Evolutionary conservation across 192 early-diverging fungal genomes (phyloP).

Genomic region (Jimgerdemannia lactiflua): DNA sequence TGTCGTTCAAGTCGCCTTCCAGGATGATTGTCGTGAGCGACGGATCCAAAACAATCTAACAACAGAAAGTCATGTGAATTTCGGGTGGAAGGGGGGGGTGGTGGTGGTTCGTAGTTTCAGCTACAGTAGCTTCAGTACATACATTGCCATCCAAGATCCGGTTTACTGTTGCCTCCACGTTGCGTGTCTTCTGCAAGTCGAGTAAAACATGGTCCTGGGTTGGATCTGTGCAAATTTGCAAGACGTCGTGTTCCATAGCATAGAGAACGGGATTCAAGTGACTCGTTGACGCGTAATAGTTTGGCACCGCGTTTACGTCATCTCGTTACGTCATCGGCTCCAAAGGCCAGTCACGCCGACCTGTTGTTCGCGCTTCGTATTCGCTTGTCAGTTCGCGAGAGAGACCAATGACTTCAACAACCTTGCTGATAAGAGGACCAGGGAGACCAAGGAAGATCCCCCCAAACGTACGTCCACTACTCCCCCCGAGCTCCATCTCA

Average conservation of each 20-base stretch:
- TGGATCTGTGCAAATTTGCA: not conserved
- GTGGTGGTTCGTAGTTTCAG: not conserved
- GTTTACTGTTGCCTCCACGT: conserved; percentile 27
- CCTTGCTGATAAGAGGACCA: not conserved
- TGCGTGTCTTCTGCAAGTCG: conserved; percentile 23
- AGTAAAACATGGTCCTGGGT: conserved; percentile 14
- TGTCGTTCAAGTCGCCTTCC: not conserved
- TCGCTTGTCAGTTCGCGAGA: not conserved
- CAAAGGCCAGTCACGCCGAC: not conserved
- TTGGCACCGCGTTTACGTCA: not conserved
- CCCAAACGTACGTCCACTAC: not conserved
- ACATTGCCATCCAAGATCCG: conserved; percentile 38
- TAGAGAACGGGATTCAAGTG: not conserved
- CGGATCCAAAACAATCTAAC: not conserved
- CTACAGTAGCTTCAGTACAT: not conserved
- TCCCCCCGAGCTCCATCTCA: too few relatives aligned
- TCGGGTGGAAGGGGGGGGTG: not conserved
- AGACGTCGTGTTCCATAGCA: not conserved
- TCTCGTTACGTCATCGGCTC: not conserved
- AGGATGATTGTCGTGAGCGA: not conserved
- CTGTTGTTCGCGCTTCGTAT: not conserved
- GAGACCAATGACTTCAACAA: not conserved
- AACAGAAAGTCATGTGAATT: not conserved
- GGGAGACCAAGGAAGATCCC: not conserved
- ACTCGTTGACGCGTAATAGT: not conserved